Percentiles rank a stretch among this genome's conserved stretches.
Evolutionary conservation across 2,329 filamentous ascomycete genomes (phyloP).

Genomic region (Neocatenulostroma microsporum): DNA sequence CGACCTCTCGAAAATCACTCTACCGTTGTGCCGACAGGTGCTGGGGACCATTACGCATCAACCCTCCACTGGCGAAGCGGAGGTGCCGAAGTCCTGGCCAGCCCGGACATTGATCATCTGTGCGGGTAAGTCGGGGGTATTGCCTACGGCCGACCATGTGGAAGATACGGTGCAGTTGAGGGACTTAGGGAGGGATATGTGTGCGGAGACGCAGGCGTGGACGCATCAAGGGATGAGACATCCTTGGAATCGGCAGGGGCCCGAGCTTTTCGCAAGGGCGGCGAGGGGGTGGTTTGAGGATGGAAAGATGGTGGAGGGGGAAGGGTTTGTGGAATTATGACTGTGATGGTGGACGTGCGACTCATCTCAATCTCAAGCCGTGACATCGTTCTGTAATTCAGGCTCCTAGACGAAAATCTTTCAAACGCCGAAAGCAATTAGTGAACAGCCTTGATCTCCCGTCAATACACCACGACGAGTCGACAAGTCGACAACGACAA

Average conservation of each 20-base stretch:
- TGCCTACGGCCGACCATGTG: slow-evolving; percentile 19
- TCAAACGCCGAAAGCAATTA: too few species aligned
- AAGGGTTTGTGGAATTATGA: slow-evolving; percentile 12
- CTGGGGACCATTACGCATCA: slow-evolving; percentile 8
- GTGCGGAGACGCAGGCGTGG: slow-evolving; percentile 15
- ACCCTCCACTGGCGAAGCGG: slow-evolving; percentile 9
- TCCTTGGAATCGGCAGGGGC: slow-evolving; percentile 22
- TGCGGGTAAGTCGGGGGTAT: slow-evolving; percentile 19
- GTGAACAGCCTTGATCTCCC: too few species aligned
- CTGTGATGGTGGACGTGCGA: too few species aligned
- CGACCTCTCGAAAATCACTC: slow-evolving; percentile 4
- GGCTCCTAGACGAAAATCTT: too few species aligned
- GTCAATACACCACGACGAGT: too few species aligned
- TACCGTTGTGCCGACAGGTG: slow-evolving; percentile 14
- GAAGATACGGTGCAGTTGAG: slow-evolving; percentile 14
- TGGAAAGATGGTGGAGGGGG: slow-evolving; percentile 7
- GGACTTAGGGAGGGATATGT: slow-evolving; percentile 14
- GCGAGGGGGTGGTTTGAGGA: slow-evolving; percentile 17
- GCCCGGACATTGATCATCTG: slow-evolving; percentile 21
- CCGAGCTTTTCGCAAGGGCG: slow-evolving; percentile 18
- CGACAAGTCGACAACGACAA: too few species aligned
- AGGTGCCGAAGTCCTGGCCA: slow-evolving; percentile 11
- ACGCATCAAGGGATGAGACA: slow-evolving; percentile 19
- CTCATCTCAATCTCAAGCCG: too few species aligned
- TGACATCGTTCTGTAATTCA: too few species aligned